Base-by-base conservation (phyloP, 257 asterid genomes). In the Solanum ossicruentum region DNA sequence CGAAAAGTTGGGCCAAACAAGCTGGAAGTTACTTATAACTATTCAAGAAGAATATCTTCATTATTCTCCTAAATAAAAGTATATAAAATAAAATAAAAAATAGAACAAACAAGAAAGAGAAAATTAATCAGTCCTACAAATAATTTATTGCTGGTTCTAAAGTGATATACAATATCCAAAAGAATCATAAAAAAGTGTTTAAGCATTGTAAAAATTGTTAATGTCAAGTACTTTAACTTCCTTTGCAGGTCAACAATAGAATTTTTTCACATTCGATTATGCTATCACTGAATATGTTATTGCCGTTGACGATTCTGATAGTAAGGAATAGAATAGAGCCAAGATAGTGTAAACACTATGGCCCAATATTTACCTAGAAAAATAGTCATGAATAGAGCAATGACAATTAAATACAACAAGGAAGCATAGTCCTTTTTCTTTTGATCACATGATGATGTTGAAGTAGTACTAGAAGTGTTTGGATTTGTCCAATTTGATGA, bases 361-460 rank as follows among this genome's bases (percentile, higher is more conserved):
- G 93, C 91, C 57, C 83, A 85, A 66, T 11, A 36, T 86, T 75
- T 87, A 4, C 92, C 92, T 67, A 87, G 87, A 54, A 85, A 51
- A 36, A 89, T n/a, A 36, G 83, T 84, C 21, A 77, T 63, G 58
- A 86, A 81, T n/a, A 85, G 65, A 81, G 70, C 58, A 87, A 81
- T 83, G 83, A 85, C 21, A 66, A 83, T 52, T 83, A 86, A 83
- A 55, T 77, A 84, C 26, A 85, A 75, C 51, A 83, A 86, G 12
- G 72, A 81, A 63, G 72, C 71, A 77, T 83, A 49, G 66, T 79
- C 67, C 52, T 11, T 70, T 70, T 70, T 70, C 6, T 39, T 56
- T 36, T 49, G 60, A 67, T 60, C 79, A 18, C 65, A 51, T 63
- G 71, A 23, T 63, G 70, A 18, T 13, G 77, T 58, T 6, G 61